These are phyloP conservation scores for Hypoxylon crocopeplum DNA, from an alignment of 495 filamentous ascomycete species.

Conservation along the genomic window DNA sequence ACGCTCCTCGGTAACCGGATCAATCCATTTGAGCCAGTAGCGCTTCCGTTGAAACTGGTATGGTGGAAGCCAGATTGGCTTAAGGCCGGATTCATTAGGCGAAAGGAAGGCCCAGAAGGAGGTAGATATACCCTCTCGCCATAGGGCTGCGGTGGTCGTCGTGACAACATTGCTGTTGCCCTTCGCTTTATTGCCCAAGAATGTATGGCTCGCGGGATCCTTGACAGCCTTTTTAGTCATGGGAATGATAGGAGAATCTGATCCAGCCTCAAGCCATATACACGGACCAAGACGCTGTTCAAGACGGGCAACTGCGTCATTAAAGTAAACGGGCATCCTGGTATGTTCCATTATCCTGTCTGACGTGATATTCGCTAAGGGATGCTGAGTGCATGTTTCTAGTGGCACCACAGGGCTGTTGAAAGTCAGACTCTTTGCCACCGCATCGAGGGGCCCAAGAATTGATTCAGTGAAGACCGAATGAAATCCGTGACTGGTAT, in stretches of 20 bases:
- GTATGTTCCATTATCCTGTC: constrained; percentile 38
- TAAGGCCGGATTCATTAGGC: constrained; percentile 26
- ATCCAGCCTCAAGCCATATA: constrained; percentile 49
- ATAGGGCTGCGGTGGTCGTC: not conserved
- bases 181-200: not conserved
- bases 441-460: constrained; percentile 33
- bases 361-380: not conserved
- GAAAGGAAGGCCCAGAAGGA: constrained; percentile 19
- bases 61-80: constrained; percentile 51
- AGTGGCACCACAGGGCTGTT: constrained; percentile 41
- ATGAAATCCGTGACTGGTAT: constrained; percentile 55
- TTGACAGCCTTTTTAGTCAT: constrained; percentile 35
- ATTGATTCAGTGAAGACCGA: constrained; percentile 49
- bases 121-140: constrained; percentile 1
- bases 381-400: constrained; percentile 40
- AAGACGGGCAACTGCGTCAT: constrained; percentile 39
- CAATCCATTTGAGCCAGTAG: constrained; percentile 5
- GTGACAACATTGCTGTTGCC: not conserved
- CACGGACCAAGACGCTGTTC: constrained; percentile 34
- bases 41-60: constrained; percentile 59
- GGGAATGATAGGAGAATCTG: constrained; percentile 41
- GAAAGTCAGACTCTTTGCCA: constrained; percentile 37
- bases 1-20: not conserved
- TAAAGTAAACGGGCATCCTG: constrained; percentile 45
- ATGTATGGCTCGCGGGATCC: not conserved